Evolutionary conservation across 2,329 filamentous ascomycete species (phyloP), one percentile per base, ranked within the genome.

Genomic region (Aspergillus transmontanensis): DNA sequence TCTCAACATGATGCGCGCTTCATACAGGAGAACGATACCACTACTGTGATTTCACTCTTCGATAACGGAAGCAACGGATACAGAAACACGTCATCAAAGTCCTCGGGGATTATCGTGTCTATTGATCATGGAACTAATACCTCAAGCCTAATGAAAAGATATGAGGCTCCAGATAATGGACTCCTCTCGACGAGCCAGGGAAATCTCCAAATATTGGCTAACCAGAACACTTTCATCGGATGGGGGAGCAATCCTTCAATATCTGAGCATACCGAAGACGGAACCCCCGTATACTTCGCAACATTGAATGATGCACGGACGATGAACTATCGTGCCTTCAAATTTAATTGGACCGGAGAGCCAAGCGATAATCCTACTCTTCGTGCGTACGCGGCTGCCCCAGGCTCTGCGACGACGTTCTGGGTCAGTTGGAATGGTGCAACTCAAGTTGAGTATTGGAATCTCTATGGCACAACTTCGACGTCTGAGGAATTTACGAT

Each of bases 401-500:
- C 68, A 0, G 63, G 67, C 32, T 71, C 74, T 0, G 63, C 72
- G 7, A 76, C 72, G 2, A 76, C 66, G 26, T 70, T 77, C 57
- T 80, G 79, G 57, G 77, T 75, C 12, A 79, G 77, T 64, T 80
- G 78, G 77, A 80, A 80, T 46, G 78, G 78, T 14, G 78, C 78
- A 9, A 80, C 78, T 6, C 72, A 73, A 32, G 74, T 79, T n/a
- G 66, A 70, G 12, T 60, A 60, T 41, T 80, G 77, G 76, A 68
- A 70, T 5, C 73, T 80, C 64, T 78, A 75, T 65, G 76, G 74
- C 28, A 57, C 74, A 4, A 63, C 61, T 32, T 70, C 77, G 57
- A 66, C 64, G 34, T 72, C 75, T 1, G 74, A 72, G 2, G 72
- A 74, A 7, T 80, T 70, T 61, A 70, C 55, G 3, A 57, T 74